Evolutionary conservation across 805 yeast species (phyloP).

Genomic region (Saccharomycopsis fodiens): DNA sequence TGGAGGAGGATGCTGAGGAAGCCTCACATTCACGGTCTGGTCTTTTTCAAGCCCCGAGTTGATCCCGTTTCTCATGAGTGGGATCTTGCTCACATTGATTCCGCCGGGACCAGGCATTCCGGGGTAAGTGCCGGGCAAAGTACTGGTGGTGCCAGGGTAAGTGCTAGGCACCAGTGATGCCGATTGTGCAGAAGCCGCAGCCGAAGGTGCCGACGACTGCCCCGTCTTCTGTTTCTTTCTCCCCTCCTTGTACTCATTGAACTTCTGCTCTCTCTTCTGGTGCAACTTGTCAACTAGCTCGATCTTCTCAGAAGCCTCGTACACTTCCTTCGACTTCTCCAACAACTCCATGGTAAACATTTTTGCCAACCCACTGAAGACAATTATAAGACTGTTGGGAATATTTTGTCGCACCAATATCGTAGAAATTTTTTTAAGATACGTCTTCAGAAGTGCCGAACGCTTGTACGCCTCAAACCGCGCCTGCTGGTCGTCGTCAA

Average conservation of each 20-base stretch:
- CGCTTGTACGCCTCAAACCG: slow-evolving; percentile 19
- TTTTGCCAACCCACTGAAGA: slow-evolving; percentile 19
- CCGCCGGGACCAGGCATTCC: background rate
- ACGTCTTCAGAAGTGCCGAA: slow-evolving; percentile 12
- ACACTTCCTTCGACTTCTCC: slow-evolving; percentile 20
- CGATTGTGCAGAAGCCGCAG: too few relatives aligned
- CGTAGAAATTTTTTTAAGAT: slow-evolving; percentile 16
- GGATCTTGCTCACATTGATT: slow-evolving; percentile 5
- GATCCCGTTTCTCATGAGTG: background rate
- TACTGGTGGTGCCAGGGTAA: too few relatives aligned
- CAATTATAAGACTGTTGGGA: slow-evolving; percentile 13
- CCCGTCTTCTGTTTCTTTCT: slow-evolving; percentile 3
- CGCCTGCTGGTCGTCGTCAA: slow-evolving; percentile 12
- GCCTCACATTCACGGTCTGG: background rate
- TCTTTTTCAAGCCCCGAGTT: background rate
- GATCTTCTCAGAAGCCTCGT: slow-evolving; percentile 14
- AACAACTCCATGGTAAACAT: slow-evolving; percentile 19
- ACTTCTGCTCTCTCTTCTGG: slow-evolving; percentile 9
- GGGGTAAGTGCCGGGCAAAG: too few relatives aligned
- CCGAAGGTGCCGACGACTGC: too few relatives aligned
- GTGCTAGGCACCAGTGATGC: too few relatives aligned
- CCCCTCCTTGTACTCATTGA: slow-evolving; percentile 5
- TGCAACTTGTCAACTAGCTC: slow-evolving; percentile 8
- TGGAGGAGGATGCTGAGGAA: slow-evolving; percentile 9
- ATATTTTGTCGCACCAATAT: slow-evolving; percentile 16